Evolutionary conservation across 2,329 filamentous ascomycete genomes (phyloP), one percentile per base, ranked within the genome.

Genomic region (Aureobasidium subglaciale): DNA sequence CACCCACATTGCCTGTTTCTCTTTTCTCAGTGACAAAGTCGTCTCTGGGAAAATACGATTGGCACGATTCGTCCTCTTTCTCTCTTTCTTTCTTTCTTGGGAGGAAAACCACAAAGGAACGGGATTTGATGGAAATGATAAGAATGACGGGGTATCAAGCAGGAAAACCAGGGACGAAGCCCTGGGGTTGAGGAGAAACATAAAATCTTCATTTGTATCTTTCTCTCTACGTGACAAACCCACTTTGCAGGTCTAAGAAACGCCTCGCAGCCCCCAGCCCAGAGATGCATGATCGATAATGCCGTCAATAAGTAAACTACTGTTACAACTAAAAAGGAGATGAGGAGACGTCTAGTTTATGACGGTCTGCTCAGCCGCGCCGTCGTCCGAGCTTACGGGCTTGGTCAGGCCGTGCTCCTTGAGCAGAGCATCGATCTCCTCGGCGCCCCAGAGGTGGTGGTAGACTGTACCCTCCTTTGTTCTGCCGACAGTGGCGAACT

Each of bases 401-500:
- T 57, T 57, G 22, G 48, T 35, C 71, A 99, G 75, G 64, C 92
- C 92, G 67, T 99, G 91, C 78, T 97, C 90, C 80, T 91, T 95
- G 67, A 99, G 78, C 71, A 99, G 78, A 49, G 87, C 84, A 70
- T 90, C 92, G 67, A 99, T 99, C 78, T 97, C 93, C 63, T 99
- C 92, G 41, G 91, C 92, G 65, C 84, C 88, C 93, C 93, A 99
- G 60, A 99, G 81, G 70, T 95, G 88, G 75, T 99, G 93, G 78
- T 97, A 99, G 73, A 99, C 92, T 78, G 92, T 93, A 67, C 93
- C 93, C 63, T 91, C 85, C 74, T 90, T 87, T 63, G 91, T 97
- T 77, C 91, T 90, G 65, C 93, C 95, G 59, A 99, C 92, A 29
- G 95, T 99, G 63, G 93, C 95, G 69, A 99, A 99, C 70, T 99